Evolutionary conservation across 78 protist genomes (phyloP).

Genomic region (Dictyostelium intermedium): DNA sequence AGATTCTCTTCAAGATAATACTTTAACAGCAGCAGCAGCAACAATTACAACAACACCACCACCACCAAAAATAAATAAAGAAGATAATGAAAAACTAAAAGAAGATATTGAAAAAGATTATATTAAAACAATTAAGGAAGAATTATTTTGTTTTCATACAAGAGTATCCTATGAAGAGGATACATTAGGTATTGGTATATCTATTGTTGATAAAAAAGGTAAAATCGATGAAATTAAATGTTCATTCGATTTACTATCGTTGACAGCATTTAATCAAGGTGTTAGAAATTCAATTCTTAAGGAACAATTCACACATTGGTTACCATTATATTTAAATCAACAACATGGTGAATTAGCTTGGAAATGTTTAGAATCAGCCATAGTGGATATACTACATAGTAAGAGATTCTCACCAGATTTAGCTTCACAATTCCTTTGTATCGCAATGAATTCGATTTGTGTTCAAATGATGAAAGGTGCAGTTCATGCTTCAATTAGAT

Average conservation of each 20-base stretch:
- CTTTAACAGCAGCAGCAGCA: neutral
- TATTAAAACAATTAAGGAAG: slow-evolving; percentile 23
- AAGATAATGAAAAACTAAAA: neutral
- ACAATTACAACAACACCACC: neutral
- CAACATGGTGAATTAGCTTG: slow-evolving; percentile 78
- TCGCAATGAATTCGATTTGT: slow-evolving; percentile 70
- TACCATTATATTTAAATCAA: slow-evolving; percentile 63
- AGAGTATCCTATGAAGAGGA: slow-evolving; percentile 69
- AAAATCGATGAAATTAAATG: slow-evolving; percentile 53
- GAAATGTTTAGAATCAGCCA: slow-evolving; percentile 26
- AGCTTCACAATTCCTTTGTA: slow-evolving; percentile 66
- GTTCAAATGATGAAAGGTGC: slow-evolving; percentile 79
- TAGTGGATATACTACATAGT: neutral
- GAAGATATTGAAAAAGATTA: neutral
- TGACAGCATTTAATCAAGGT: slow-evolving; percentile 65
- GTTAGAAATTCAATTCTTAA: slow-evolving; percentile 67
- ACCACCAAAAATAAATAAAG: neutral
- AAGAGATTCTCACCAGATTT: slow-evolving; percentile 21
- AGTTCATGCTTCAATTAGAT: slow-evolving; percentile 63
- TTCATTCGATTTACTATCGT: slow-evolving; percentile 38
- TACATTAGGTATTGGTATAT: slow-evolving; percentile 65
- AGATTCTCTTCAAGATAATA: neutral
- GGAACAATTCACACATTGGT: slow-evolving; percentile 73
- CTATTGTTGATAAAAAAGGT: neutral
- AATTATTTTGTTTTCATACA: slow-evolving; percentile 61